Percentiles rank a stretch among this genome's conserved stretches.
Evolutionary conservation across 2,329 filamentous ascomycete genomes (phyloP).

Genomic region (Xylariaceae sp.): DNA sequence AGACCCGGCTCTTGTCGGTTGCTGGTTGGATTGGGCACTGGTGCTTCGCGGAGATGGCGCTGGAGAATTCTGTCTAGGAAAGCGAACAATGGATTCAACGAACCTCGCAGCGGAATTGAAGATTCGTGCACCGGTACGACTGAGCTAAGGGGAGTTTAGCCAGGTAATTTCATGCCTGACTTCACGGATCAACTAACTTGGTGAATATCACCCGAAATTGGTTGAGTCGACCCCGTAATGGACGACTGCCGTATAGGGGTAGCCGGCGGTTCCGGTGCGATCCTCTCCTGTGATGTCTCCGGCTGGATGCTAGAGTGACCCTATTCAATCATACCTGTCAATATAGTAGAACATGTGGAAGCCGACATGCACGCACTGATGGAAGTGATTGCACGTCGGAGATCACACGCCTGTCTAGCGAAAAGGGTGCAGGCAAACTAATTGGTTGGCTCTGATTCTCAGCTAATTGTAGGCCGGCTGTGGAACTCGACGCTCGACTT

Average conservation of each 20-base stretch:
- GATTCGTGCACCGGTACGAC: slow-evolving; percentile 20
- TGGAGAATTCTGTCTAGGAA: slow-evolving; percentile 19
- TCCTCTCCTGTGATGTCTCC: slow-evolving; percentile 8
- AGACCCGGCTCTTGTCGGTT: slow-evolving; percentile 15
- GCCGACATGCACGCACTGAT: slow-evolving; percentile 22
- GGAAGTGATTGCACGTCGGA: slow-evolving; percentile 29
- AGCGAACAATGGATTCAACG: slow-evolving; percentile 25
- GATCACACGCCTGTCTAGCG: slow-evolving; percentile 24
- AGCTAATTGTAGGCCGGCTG: slow-evolving; percentile 10
- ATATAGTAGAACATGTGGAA: not conserved
- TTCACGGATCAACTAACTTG: slow-evolving; percentile 11
- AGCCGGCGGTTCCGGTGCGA: slow-evolving; percentile 17
- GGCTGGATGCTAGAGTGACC: slow-evolving; percentile 8
- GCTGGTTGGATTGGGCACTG: slow-evolving; percentile 13
- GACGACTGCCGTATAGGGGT: slow-evolving; percentile 28
- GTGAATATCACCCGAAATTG: slow-evolving; percentile 8
- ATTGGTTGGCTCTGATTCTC: slow-evolving; percentile 19
- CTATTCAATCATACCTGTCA: slow-evolving; percentile 14
- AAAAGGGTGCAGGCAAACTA: slow-evolving; percentile 30
- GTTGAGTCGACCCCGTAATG: slow-evolving; percentile 8
- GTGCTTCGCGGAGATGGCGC: slow-evolving; percentile 13
- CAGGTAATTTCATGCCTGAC: not conserved
- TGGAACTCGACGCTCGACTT: slow-evolving; percentile 19
- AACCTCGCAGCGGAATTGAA: slow-evolving; percentile 29
- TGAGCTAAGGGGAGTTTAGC: slow-evolving; percentile 19